Base-by-base conservation (phyloP, 169 alveolate species). In the Plasmodium knowlesi region DNA sequence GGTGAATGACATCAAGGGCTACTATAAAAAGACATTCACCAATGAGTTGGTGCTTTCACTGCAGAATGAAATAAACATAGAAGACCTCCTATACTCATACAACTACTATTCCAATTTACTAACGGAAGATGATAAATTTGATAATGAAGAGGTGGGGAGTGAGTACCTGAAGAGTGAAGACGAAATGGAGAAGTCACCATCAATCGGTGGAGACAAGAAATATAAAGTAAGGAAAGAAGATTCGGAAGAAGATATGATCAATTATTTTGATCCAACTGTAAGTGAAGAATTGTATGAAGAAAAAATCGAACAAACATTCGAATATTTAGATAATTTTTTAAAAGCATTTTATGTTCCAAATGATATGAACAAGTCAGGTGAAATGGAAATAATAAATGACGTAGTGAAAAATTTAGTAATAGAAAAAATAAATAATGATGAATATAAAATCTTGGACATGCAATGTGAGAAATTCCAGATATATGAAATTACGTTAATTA, bases 11-110 rank as follows among this genome's bases (percentile, higher is more conserved):
- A 78, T 89, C 67, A 89, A 89, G 61, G 57, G 37, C 10, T 89
- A 89, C 82, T 89, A 89, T 54, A 79, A 89, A 84, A 71, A 89
- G 72, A 61, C 82, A 22, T 89, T 89, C 82, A 89, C 94, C 19
- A 89, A 80, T n/a, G 83, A 78, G 39, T 25, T 57, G 67, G 32
- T 89, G 10, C 19, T 39, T 25, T 30, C 80, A n/a, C 43, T 89
- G 25, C 90, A 89, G 46, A 89, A 79, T 10, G 94, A 89, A 25
- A 89, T 89, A 37, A 89, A 79, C 8, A 34, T 89, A 32, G 94
- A 89, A 67, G 78, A 89, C 46, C 76, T 89, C 10, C 72, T 89
- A 12, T 89, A 54, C 82, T 89, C 94, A 4, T 89, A 89, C 53
- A 79, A 39, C 43, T 43, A 89, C 54, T 89, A 79, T 80, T 89